Conservation (phyloP, 2,329 filamentous ascomycete species). For the Alternaria arbusti region DNA sequence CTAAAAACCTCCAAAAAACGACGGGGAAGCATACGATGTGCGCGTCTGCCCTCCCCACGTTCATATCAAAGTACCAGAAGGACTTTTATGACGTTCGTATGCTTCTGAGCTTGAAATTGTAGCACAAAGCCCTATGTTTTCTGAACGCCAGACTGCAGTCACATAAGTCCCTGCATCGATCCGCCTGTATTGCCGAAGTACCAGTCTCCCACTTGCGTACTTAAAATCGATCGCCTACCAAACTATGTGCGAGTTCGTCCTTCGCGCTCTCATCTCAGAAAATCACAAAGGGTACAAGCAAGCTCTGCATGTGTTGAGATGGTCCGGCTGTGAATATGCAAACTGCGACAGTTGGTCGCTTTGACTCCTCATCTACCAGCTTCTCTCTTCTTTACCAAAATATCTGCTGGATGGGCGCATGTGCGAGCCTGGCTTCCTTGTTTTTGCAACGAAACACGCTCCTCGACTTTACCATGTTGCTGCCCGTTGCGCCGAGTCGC, state of each 20-base stretch:
- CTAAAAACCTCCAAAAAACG: no score
- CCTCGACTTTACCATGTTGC: no score
- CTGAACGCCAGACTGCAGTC: not conserved
- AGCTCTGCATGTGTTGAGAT: not conserved
- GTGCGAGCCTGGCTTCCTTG: no score
- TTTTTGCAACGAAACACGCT: no score
- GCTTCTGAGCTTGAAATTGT: no score
- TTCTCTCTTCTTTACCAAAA: not conserved
- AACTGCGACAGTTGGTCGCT: not conserved
- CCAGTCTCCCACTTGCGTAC: not conserved
- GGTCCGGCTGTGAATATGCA: not conserved
- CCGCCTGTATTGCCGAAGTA: fast-evolving
- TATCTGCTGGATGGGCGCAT: no score
- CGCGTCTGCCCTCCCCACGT: not conserved
- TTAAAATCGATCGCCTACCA: not conserved
- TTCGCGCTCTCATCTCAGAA: not conserved
- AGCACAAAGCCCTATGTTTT: no score
- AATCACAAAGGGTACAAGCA: no score
- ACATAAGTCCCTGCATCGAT: not conserved
- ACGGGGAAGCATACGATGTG: not conserved
- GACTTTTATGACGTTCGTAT: no score
- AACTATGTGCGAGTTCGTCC: not conserved
- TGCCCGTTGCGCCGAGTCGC: not conserved
- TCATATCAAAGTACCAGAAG: no score
- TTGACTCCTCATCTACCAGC: not conserved